Percentiles rank a stretch among this genome's conserved stretches.
phyloP scores from a whole-genome alignment of 106 monocot genomes.

The Dendrobium chrysotoxum region DNA sequence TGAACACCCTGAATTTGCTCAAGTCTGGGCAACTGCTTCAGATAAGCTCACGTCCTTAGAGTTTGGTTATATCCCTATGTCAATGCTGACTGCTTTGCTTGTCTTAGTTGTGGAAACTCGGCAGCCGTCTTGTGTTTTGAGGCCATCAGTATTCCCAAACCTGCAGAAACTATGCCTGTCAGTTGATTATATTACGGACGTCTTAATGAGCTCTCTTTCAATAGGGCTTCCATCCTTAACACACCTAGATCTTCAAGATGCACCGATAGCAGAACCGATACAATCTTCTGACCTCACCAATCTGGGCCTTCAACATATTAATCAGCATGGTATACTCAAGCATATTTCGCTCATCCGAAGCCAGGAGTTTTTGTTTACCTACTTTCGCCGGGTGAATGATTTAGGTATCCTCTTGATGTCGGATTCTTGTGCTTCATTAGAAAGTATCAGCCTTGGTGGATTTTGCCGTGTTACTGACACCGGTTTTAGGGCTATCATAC shows the following conservation, averaged over 20 bases:
- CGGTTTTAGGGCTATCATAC: slow-evolving; percentile 81
- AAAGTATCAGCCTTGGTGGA: slow-evolving; percentile 82
- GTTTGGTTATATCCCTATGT: slow-evolving; percentile 70
- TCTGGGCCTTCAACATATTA: slow-evolving; percentile 74
- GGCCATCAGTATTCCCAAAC: slow-evolving; percentile 39
- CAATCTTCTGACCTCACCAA: slow-evolving; percentile 65
- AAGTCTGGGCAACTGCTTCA: slow-evolving; percentile 61
- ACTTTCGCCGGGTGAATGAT: slow-evolving; percentile 84
- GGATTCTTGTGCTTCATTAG: slow-evolving; percentile 61
- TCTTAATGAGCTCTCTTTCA: slow-evolving; percentile 56
- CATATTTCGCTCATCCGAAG: slow-evolving; percentile 84
- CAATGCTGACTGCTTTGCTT: slow-evolving; percentile 56
- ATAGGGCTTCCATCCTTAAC: slow-evolving; percentile 46
- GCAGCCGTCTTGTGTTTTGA: slow-evolving; percentile 15
- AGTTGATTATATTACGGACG: slow-evolving; percentile 76
- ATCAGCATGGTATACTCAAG: slow-evolving; percentile 60
- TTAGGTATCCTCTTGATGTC: slow-evolving; percentile 78
- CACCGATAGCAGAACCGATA: slow-evolving; percentile 64
- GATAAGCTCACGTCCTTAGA: slow-evolving; percentile 54
- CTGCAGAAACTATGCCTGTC: slow-evolving; percentile 80
- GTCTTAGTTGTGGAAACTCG: slow-evolving; percentile 15
- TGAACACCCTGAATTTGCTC: slow-evolving; percentile 50
- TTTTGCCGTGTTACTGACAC: slow-evolving; percentile 92
- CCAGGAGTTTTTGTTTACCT: slow-evolving; percentile 72
- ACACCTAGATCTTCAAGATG: slow-evolving; percentile 88